phyloP scores from a whole-genome alignment of 257 asterid species.

The Plectranthus barbatus region DNA sequence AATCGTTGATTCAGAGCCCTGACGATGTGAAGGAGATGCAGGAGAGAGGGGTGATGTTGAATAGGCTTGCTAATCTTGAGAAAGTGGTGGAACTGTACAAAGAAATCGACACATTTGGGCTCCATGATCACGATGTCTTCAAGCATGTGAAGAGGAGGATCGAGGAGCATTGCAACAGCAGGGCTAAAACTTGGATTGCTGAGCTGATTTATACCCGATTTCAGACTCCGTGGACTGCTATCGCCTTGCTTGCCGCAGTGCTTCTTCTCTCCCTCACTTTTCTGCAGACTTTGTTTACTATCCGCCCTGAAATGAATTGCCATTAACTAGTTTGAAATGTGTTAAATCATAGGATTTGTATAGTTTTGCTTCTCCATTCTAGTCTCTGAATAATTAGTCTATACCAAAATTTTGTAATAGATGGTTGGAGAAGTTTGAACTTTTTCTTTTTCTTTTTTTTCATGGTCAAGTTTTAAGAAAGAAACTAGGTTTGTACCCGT shows the following conservation, averaged over 20 bases:
- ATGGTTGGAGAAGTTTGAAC: too few species aligned
- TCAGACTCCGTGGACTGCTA: slow-evolving; percentile 6
- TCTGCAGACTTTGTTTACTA: background rate
- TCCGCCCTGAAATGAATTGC: too few species aligned
- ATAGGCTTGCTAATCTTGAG: background rate
- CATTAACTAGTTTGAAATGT: too few species aligned
- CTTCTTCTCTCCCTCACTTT: background rate
- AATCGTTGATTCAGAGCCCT: background rate
- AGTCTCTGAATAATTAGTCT: too few species aligned
- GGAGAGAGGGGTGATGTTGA: background rate
- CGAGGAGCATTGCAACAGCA: slow-evolving; percentile 1
- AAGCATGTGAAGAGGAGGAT: background rate
- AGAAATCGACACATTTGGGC: slow-evolving; percentile 11
- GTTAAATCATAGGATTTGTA: too few species aligned
- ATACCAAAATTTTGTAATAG: too few species aligned
- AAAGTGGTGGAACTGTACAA: background rate
- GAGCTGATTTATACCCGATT: background rate
- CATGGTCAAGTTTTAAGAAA: too few species aligned
- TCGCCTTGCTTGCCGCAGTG: background rate
- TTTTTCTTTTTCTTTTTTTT: too few species aligned
- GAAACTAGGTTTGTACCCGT: too few species aligned
- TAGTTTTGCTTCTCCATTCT: too few species aligned
- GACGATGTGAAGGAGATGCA: slow-evolving; percentile 13
- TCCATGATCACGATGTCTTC: background rate
- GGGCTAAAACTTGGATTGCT: background rate